A percentile compares a stretch with the other conserved stretches of the same genome.
These are phyloP conservation scores for Aspergillus aculeatus DNA, from an alignment of 2,329 filamentous ascomycete genomes.

Conservation along the genomic window DNA sequence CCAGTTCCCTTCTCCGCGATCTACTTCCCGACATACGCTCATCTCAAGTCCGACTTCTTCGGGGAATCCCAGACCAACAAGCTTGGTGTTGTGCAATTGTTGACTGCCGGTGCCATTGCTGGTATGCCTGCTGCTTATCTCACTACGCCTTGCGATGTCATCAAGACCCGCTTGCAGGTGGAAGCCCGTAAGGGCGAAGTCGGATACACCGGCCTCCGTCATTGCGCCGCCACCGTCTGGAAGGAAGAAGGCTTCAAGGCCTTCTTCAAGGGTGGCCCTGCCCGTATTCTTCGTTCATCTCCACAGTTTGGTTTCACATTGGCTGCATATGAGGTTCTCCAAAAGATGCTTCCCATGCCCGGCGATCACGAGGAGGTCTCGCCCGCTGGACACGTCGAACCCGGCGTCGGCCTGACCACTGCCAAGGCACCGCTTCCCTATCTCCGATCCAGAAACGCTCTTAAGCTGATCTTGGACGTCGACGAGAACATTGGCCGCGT, in stretches of 20 bases:
- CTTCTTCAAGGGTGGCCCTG: conserved; percentile 98
- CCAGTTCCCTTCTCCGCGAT: conserved; percentile 92
- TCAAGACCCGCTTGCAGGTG: conserved; percentile 97
- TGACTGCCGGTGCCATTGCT: conserved; percentile 91
- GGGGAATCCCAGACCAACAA: conserved; percentile 85
- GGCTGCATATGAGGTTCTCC: conserved; percentile 89
- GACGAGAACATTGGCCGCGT: conserved; percentile 88
- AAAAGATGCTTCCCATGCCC: conserved; percentile 76
- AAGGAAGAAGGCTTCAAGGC: conserved; percentile 91
- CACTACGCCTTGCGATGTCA: conserved; percentile 96
- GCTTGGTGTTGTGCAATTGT: conserved; percentile 83
- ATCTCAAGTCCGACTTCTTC: conserved; percentile 91
- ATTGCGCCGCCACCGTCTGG: conserved; percentile 79
- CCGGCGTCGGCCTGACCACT: conserved; percentile 61
- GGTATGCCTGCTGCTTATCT: conserved; percentile 92
- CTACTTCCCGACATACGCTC: conserved; percentile 96
- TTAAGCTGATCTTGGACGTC: conserved; percentile 93
- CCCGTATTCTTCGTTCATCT: conserved; percentile 89
- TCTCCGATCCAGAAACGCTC: conserved; percentile 76
- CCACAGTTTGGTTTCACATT: conserved; percentile 98
- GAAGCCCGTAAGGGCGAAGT: conserved; percentile 95
- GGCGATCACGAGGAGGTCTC: conserved; percentile 57
- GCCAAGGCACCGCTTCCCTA: conserved; percentile 65
- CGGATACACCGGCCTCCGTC: conserved; percentile 79
- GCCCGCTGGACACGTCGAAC: conserved; percentile 62